Evolutionary conservation across 805 yeast species (phyloP).

Genomic region (Isabelozyma gotoi): DNA sequence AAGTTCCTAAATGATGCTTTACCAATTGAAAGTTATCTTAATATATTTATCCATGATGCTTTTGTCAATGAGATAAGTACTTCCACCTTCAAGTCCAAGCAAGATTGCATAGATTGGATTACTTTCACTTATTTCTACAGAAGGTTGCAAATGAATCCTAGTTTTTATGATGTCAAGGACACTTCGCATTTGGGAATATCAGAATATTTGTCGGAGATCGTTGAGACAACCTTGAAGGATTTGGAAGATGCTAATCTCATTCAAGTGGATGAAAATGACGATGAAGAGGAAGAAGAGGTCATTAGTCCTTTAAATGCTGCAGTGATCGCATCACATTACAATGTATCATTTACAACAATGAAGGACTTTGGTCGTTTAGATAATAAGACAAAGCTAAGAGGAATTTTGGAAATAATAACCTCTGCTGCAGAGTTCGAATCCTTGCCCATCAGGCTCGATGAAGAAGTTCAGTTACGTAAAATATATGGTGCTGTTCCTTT

Average conservation of each 20-base stretch:
- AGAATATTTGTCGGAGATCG: slow-evolving; percentile 77
- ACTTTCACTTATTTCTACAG: slow-evolving; percentile 82
- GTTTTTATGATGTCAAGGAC: slow-evolving; percentile 79
- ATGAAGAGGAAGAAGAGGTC: slow-evolving; percentile 31
- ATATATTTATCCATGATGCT: slow-evolving; percentile 59
- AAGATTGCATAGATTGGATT: slow-evolving; percentile 89
- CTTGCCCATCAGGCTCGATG: slow-evolving; percentile 63
- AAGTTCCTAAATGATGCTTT: slow-evolving; percentile 71
- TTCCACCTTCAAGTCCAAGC: slow-evolving; percentile 61
- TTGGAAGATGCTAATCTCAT: slow-evolving; percentile 60
- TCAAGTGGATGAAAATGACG: slow-evolving; percentile 49
- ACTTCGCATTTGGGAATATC: slow-evolving; percentile 68
- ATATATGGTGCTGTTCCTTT: slow-evolving; percentile 65
- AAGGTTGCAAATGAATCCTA: slow-evolving; percentile 78
- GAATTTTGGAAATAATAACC: slow-evolving; percentile 63
- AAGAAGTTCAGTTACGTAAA: slow-evolving; percentile 45
- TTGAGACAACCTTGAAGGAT: slow-evolving; percentile 69
- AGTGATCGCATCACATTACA: slow-evolving; percentile 72
- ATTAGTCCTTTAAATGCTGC: slow-evolving; percentile 69
- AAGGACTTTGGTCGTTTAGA: slow-evolving; percentile 56
- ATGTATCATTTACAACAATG: slow-evolving; percentile 65
- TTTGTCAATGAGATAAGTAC: slow-evolving; percentile 74
- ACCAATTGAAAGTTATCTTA: slow-evolving; percentile 81
- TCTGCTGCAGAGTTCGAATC: slow-evolving; percentile 71
- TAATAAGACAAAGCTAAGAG: slow-evolving; percentile 55